Base-by-base conservation (phyloP, 768 basidiomycete species). In the Lepiota venenata region DNA sequence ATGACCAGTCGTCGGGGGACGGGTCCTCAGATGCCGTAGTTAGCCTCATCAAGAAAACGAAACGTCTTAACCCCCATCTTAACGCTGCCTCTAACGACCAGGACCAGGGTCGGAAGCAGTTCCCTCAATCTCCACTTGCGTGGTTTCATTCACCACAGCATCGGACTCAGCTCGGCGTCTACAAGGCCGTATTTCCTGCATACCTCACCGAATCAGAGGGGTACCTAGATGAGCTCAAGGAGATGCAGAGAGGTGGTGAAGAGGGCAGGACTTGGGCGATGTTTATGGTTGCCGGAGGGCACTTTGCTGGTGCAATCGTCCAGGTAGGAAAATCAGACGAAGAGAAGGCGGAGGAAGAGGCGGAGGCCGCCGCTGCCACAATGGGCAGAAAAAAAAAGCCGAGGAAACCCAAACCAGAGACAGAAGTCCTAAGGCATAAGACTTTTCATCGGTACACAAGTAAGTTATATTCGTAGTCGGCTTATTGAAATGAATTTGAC, bases 381-480 rank as follows among this genome's bases (percentile, higher is more conserved):
- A 61, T 74, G 67, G 53, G 62, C 20, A 74, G 76, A 59, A 83
- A 75, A 59, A 78, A 78, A 64, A 88, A 83, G 55, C 74, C 69
- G 14, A 86, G 81, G 62, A 82, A 78, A 56, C 81, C 86, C 16
- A 90, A 82, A 66, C 78, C 87, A 2, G 91, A 93, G 51, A 83
- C 82, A 0, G 93, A 94, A 63, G 81, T 98, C 1, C 59, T 99
- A 39, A 75, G 77, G 59, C 92, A 94, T 64, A 99, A 98, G 71
- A 98, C 97, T 1, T 98, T 98, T 67, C 97, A 98, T 69, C 86
- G 97, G 1, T 99, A 99, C 68, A 99, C 97, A 0, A 98, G 95
- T 97, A 60, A 61, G 91, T 79, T 2, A 47, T 53, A 8, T 20
- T 52, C 37, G 35, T n/a, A 12, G 2, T 12, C 3, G 18, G 42